Evolutionary conservation across 805 yeast genomes (phyloP), one percentile per base, ranked within the genome.

Genomic region (Ogataea degrootiae): DNA sequence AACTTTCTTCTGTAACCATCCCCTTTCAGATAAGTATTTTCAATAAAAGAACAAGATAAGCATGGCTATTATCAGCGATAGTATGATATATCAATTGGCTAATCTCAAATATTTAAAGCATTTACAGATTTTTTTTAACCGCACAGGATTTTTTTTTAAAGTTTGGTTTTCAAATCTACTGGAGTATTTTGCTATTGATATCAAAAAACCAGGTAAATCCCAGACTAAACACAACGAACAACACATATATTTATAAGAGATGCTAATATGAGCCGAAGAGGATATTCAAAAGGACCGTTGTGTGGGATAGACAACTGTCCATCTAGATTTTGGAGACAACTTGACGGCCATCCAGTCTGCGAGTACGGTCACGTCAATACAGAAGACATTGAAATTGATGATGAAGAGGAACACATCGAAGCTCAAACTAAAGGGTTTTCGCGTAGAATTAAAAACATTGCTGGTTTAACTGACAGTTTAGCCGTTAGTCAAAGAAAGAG

Each of bases 271-370:
- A 39, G 21, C 15, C 23, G 19, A 45, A 35, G 52, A 14, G 54
- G 57, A 36, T 62, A 54, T 37, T 72, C 75, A 37, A 72, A 82
- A 55, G 98, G 99, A 2, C 84, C 87, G 5, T 67, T 84, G 5
- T 92, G 99, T 74, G 97, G 97, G 1, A 82, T 83, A 2, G 91
- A 86, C 53, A 92, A 92, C 70, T 92, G 99, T 67, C 80, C 86
- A 4, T 86, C 97, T 1, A 69, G 81, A 36, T 75, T 83, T 43
- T 92, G 88, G 80, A 75, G 84, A 43, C 65, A 79, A 31, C 69
- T 80, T 3, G 88, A 86, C 58, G 99, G 99, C 23, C 79, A 79
- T 43, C 76, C 82, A 47, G 83, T 91, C 11, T 92, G 99, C 63
- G 92, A 87, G 58, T 85, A 78, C 59, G 98, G 98, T 5, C 99